These are phyloP conservation scores for Homolaphlyctis polyrhiza DNA, from an alignment of 371 early-diverging fungal genomes.

Conservation along the genomic window DNA sequence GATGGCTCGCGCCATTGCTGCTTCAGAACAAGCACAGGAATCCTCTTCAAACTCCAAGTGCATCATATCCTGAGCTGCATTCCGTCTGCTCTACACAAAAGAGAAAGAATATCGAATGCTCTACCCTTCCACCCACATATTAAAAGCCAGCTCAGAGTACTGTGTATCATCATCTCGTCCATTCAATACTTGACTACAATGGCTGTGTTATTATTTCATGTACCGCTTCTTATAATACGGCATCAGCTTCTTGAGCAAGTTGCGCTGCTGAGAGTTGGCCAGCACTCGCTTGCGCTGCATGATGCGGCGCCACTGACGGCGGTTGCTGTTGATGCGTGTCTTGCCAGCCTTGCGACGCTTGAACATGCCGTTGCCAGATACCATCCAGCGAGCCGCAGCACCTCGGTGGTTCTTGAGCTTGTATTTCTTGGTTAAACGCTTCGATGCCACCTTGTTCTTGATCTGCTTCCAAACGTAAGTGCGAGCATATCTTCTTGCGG, in stretches of 20 bases:
- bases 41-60: too few species aligned
- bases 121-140: too few species aligned
- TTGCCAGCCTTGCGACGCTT: slow-evolving; percentile 38
- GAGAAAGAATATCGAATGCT: too few species aligned
- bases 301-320: slow-evolving; percentile 30
- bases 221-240: slow-evolving; percentile 41
- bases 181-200: too few species aligned
- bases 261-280: slow-evolving; percentile 28
- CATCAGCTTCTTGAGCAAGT: slow-evolving; percentile 30
- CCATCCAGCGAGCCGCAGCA: slow-evolving; percentile 42
- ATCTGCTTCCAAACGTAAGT: neutral
- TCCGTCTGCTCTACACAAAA: too few species aligned
- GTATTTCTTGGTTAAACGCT: slow-evolving; percentile 36
- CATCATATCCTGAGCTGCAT: too few species aligned
- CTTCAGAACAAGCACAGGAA: too few species aligned
- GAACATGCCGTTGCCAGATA: slow-evolving; percentile 28
- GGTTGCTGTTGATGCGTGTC: slow-evolving; percentile 36
- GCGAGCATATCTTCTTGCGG: neutral
- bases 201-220: slow-evolving; percentile 22
- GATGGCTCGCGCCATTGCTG: too few species aligned
- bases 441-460: slow-evolving; percentile 30
- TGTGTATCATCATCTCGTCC: too few species aligned
- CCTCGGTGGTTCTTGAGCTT: slow-evolving; percentile 43
- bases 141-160: too few species aligned
- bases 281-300: slow-evolving; percentile 28